These are phyloP conservation scores for Gnomoniopsis sp. DNA, from an alignment of 2,329 filamentous ascomycete genomes.

Conservation along the genomic window DNA sequence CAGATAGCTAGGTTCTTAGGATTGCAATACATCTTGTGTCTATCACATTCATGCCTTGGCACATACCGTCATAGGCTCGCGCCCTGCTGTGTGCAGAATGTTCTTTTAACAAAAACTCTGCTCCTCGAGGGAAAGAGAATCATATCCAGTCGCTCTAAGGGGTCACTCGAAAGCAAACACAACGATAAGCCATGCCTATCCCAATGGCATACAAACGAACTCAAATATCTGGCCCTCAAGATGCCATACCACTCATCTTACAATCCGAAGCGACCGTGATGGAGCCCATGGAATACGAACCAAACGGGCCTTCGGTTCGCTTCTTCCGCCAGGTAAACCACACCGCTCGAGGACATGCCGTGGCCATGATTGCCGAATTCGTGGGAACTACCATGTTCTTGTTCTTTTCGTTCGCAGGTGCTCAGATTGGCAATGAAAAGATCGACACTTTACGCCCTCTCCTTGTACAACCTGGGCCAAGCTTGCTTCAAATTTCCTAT, in stretches of 20 bases:
- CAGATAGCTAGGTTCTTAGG: not conserved
- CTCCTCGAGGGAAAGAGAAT: not conserved
- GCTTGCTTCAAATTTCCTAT: conserved; percentile 29
- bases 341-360: conserved; percentile 23
- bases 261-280: conserved; percentile 1
- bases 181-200: not conserved
- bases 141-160: not conserved
- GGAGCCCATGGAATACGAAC: conserved; percentile 2
- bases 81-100: too few species aligned
- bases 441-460: conserved; percentile 8
- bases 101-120: too few species aligned
- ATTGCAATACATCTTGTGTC: not conserved
- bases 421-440: conserved; percentile 25
- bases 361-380: conserved; percentile 46
- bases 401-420: conserved; percentile 32
- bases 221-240: not conserved
- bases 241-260: not conserved
- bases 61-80: too few species aligned
- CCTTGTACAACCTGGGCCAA: conserved; percentile 12
- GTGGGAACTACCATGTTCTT: conserved; percentile 52
- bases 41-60: too few species aligned
- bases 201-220: not conserved
- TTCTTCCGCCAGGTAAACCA: conserved; percentile 9
- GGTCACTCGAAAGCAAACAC: not conserved
- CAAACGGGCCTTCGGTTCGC: not conserved